Percentiles rank a stretch among this genome's conserved stretches.
Evolutionary conservation across 352 stramenopile species (phyloP).

Genomic region (Globisporangium alternatum): DNA sequence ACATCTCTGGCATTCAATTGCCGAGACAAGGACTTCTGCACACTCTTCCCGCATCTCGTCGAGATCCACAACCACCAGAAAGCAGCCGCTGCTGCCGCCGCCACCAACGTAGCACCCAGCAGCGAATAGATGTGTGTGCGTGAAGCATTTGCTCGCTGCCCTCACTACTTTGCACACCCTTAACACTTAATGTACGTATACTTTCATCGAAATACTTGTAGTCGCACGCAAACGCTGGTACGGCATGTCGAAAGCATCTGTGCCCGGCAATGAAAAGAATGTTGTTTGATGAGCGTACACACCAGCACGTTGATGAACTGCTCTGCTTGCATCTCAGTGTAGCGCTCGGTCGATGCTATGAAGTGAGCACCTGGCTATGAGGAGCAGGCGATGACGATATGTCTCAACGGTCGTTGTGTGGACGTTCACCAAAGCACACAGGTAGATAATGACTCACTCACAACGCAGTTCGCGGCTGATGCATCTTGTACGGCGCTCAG

Average conservation of each 20-base stretch:
- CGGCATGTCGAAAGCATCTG: too few species aligned
- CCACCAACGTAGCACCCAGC: not conserved
- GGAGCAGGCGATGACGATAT: too few species aligned
- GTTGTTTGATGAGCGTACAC: not conserved
- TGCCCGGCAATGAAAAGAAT: not conserved
- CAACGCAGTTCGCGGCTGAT: too few species aligned
- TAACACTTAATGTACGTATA: not conserved
- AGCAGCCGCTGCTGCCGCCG: not conserved
- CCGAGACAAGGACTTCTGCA: conserved; percentile 76
- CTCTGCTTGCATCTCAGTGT: too few species aligned
- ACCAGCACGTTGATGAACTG: too few species aligned
- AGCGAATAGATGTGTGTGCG: conserved; percentile 4
- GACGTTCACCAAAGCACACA: too few species aligned
- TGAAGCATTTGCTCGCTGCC: not conserved
- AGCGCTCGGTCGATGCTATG: too few species aligned
- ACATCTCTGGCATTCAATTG: conserved; percentile 77
- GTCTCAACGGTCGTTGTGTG: too few species aligned
- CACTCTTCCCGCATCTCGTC: conserved; percentile 86
- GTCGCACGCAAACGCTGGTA: not conserved
- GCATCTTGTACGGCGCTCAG: too few species aligned
- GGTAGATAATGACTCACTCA: too few species aligned
- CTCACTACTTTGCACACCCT: not conserved
- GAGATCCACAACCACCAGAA: conserved; percentile 32
- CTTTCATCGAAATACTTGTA: not conserved
- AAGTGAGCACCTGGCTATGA: too few species aligned